Base-by-base conservation (phyloP, 1,284 basidiomycete genomes). In the Rhodotorula sp. region DNA sequence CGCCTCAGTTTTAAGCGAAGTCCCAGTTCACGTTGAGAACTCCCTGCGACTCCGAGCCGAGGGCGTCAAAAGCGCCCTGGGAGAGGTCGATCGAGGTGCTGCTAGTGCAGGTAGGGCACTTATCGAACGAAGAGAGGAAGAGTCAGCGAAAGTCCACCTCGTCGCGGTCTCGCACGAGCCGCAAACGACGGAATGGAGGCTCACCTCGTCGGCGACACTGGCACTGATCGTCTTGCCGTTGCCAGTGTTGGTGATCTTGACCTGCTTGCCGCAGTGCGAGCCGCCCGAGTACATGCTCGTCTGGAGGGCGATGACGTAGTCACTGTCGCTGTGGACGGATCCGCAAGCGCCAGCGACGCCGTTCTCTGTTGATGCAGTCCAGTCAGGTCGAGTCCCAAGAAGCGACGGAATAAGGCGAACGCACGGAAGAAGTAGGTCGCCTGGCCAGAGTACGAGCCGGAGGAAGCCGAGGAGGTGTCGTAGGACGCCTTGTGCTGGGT, bases 201-300 rank as follows among this genome's bases (percentile, higher is more conserved):
- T 34, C 24, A 56, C 54, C 20, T 56, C 48, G 59, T 75, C 68
- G 54, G 72, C 71, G 24, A 70, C 69, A 10, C 30, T 84, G 67
- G 87, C 91, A 4, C 80, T 82, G 69, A 90, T 85, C n/a, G 79
- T 80, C 79, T 86, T 84, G 71, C 84, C 83, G 80, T 87, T 87
- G 81, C 65, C 88, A 24, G 51, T 65, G 62, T 56, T 55, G 11
- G 44, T 51, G 47, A 54, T 74, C 64, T 30, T 76, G 64, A 69
- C 52, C 7, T 28, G 40, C 26, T 37, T 81, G 68, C 88, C 89
- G 77, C 92, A 94, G 73, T 87, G 83, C 20, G 80, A 48, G 16
- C 88, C 89, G 28, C 74, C 73, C 26, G 73, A 79, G 67, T 71
- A 67, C 47, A 63, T 63, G 34, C 58, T 31, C 22, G 78, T 71